Evolutionary conservation across 768 basidiomycete genomes (phyloP).

Genomic region (Cyclocybe cylindracea): DNA sequence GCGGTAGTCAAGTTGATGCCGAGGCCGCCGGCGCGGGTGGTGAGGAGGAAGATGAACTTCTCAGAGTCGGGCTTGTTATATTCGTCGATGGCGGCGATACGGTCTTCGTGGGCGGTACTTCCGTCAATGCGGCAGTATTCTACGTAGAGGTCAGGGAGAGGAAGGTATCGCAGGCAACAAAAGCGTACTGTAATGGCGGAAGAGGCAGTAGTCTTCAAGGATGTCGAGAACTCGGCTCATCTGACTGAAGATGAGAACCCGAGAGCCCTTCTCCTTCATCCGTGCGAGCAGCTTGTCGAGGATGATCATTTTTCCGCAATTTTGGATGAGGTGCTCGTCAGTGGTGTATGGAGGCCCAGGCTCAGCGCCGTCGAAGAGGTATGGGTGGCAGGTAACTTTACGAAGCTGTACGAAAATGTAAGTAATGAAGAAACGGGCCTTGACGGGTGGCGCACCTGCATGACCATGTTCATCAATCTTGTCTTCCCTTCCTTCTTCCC

Average conservation of each 20-base stretch:
- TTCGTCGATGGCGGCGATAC: constrained; percentile 94
- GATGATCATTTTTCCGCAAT: constrained; percentile 97
- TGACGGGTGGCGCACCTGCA: constrained; percentile 64
- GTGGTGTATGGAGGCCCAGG: constrained; percentile 99
- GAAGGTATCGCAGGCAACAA: not conserved
- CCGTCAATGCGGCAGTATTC: constrained; percentile 98
- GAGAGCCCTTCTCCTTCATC: constrained; percentile 92
- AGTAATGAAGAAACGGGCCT: not conserved
- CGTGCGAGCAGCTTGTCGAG: constrained; percentile 87
- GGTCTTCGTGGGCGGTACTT: constrained; percentile 93
- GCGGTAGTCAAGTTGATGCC: constrained; percentile 97
- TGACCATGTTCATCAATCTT: constrained; percentile 96
- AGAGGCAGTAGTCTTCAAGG: constrained; percentile 95
- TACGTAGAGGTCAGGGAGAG: constrained; percentile 26
- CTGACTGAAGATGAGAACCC: constrained; percentile 96
- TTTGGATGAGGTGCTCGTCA: constrained; percentile 93
- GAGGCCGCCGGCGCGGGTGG: constrained; percentile 94
- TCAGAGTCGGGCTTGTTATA: constrained; percentile 95
- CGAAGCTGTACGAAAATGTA: constrained; percentile 48
- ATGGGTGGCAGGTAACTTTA: constrained; percentile 90
- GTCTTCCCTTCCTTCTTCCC: constrained; percentile 99
- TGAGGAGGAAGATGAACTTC: constrained; percentile 95
- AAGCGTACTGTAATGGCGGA: constrained; percentile 81
- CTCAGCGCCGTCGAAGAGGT: constrained; percentile 95
- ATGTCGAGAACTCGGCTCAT: constrained; percentile 99